phyloP scores from a whole-genome alignment of 495 filamentous ascomycete species.

The Lasiosphaeria ovina region DNA sequence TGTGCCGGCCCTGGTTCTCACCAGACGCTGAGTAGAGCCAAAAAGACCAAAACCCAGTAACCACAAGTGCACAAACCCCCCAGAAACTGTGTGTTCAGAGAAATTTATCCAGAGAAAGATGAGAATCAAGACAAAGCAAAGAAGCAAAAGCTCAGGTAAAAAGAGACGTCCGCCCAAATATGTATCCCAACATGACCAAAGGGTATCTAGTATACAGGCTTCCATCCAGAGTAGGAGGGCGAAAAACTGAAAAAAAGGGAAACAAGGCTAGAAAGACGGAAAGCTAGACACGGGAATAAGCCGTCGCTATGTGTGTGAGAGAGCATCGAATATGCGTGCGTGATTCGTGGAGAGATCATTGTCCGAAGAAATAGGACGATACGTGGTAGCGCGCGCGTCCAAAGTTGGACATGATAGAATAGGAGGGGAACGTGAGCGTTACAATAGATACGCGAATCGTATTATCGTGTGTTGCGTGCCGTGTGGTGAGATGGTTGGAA shows the following conservation, averaged over 20 bases:
- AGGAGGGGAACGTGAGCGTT: too few relatives aligned
- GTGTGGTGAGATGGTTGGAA: neutral
- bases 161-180: neutral
- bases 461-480: neutral
- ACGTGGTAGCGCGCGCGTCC: too few relatives aligned
- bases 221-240: neutral
- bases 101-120: too few relatives aligned
- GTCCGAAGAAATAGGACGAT: too few relatives aligned
- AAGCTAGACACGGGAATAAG: neutral
- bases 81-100: too few relatives aligned
- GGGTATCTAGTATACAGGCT: slow-evolving; percentile 1
- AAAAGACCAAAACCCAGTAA: neutral
- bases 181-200: neutral
- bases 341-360: too few relatives aligned
- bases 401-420: too few relatives aligned
- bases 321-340: neutral
- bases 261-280: neutral
- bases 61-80: too few relatives aligned
- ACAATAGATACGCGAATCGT: neutral
- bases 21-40: neutral
- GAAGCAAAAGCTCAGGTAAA: neutral
- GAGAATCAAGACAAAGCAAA: neutral
- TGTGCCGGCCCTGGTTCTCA: neutral
- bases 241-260: neutral
- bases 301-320: slow-evolving; percentile 1